A percentile compares a stretch with the other conserved stretches of the same genome.
phyloP scores from a whole-genome alignment of 768 basidiomycete genomes.

The Tubosaeta brunneosetosa region DNA sequence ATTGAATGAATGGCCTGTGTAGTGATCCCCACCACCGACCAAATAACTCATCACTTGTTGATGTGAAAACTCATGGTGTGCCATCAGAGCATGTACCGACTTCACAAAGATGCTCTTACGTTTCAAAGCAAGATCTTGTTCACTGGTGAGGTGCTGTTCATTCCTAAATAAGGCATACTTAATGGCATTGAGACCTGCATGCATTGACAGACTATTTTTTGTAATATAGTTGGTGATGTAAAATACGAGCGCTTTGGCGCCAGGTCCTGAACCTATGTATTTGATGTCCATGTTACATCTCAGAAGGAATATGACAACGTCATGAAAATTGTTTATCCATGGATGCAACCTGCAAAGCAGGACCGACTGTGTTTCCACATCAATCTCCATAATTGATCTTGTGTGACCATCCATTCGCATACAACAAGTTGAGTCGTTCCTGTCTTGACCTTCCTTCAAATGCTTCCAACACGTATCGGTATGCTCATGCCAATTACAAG shows the following conservation, averaged over 20 bases:
- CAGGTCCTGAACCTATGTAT: not conserved
- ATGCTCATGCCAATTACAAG: not conserved
- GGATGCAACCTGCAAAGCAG: not conserved
- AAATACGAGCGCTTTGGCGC: not conserved
- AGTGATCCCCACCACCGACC: not conserved
- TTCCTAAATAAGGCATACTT: not conserved
- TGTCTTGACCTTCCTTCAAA: not conserved
- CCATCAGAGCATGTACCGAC: not conserved
- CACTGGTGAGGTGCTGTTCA: not conserved
- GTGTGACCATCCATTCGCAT: not conserved
- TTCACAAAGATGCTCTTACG: not conserved
- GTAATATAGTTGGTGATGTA: not conserved
- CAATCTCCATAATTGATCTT: not conserved
- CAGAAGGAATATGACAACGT: no score
- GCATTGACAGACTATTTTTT: not conserved
- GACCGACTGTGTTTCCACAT: not conserved
- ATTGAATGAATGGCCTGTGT: not conserved
- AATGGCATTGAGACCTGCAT: not conserved
- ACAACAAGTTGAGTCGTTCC: not conserved
- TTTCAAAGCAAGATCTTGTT: not conserved
- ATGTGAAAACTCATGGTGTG: not conserved
- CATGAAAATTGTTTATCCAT: no score
- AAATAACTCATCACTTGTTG: not conserved
- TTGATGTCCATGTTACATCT: not conserved
- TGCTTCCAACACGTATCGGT: not conserved